Evolutionary conservation across 2,329 filamentous ascomycete species (phyloP).

Genomic region (Talaromyces funiculosus): DNA sequence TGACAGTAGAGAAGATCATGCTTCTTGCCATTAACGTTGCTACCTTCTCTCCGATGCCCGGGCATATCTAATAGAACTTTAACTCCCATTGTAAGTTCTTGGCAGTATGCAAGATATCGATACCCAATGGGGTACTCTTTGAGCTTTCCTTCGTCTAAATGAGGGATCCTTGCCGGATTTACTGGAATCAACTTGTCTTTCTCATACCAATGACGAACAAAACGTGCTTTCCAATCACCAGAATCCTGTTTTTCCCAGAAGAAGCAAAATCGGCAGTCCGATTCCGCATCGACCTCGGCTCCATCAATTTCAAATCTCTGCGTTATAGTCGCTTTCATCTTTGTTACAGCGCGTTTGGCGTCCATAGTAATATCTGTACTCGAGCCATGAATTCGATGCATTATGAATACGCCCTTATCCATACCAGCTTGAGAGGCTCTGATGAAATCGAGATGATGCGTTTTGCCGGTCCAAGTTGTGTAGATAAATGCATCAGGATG

Average conservation of each 20-base stretch:
- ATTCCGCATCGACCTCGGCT: constrained; percentile 42
- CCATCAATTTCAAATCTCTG: constrained; percentile 43
- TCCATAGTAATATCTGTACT: constrained; percentile 40
- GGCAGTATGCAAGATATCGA: constrained; percentile 39
- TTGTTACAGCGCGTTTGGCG: constrained; percentile 41
- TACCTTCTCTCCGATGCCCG: constrained; percentile 36
- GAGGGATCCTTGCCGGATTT: constrained; percentile 39
- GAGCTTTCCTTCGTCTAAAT: constrained; percentile 37
- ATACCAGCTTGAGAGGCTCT: constrained; percentile 48
- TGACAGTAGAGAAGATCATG: constrained; percentile 44
- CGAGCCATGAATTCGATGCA: constrained; percentile 47
- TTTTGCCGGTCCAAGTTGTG: constrained; percentile 48
- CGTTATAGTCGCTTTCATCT: constrained; percentile 49
- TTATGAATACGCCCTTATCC: constrained; percentile 50
- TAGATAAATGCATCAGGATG: constrained; percentile 46
- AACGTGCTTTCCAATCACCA: constrained; percentile 40
- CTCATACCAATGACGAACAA: constrained; percentile 48
- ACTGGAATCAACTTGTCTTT: constrained; percentile 49
- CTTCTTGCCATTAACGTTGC: constrained; percentile 34
- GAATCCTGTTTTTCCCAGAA: constrained; percentile 39
- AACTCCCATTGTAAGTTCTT: constrained; percentile 44
- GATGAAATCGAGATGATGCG: constrained; percentile 43
- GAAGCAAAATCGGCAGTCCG: constrained; percentile 45
- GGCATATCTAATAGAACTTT: constrained; percentile 43
- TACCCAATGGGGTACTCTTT: constrained; percentile 42